Percentiles rank a stretch among this genome's conserved stretches.
Evolutionary conservation across 2,329 filamentous ascomycete species (phyloP).

Genomic region (Aspergillus sp.): DNA sequence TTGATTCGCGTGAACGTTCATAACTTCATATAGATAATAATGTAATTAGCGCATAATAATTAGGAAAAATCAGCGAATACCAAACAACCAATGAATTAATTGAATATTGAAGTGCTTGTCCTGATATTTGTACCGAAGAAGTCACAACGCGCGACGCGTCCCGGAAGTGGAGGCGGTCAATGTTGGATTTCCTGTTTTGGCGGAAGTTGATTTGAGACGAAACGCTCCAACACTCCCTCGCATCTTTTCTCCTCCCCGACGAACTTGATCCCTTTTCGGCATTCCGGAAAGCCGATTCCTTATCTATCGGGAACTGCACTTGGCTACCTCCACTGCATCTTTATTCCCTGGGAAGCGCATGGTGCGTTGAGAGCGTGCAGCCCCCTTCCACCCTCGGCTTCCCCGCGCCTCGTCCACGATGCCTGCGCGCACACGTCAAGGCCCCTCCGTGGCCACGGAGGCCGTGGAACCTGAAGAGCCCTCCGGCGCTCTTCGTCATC

Average conservation of each 20-base stretch:
- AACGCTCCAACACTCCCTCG: neutral
- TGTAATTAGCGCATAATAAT: neutral
- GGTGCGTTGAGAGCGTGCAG: constrained; percentile 19
- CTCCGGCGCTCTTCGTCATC: constrained; percentile 36
- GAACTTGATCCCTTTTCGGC: neutral
- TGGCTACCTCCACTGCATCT: neutral
- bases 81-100: neutral
- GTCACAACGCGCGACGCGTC: constrained; percentile 10
- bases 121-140: neutral
- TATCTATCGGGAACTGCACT: neutral
- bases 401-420: constrained; percentile 34
- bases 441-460: constrained; percentile 32
- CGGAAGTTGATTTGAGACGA: neutral
- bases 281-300: neutral
- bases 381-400: constrained; percentile 16
- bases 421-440: constrained; percentile 45
- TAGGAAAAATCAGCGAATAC: neutral
- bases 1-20: neutral
- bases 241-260: neutral
- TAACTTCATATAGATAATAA: neutral
- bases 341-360: constrained; percentile 13
- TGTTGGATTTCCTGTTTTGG: constrained; percentile 4
- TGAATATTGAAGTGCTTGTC: neutral
- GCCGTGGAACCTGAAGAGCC: constrained; percentile 34
- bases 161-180: constrained; percentile 5